Evolutionary conservation across 306 rosid species (phyloP).

Genomic region (Echinosophora koreensis): DNA sequence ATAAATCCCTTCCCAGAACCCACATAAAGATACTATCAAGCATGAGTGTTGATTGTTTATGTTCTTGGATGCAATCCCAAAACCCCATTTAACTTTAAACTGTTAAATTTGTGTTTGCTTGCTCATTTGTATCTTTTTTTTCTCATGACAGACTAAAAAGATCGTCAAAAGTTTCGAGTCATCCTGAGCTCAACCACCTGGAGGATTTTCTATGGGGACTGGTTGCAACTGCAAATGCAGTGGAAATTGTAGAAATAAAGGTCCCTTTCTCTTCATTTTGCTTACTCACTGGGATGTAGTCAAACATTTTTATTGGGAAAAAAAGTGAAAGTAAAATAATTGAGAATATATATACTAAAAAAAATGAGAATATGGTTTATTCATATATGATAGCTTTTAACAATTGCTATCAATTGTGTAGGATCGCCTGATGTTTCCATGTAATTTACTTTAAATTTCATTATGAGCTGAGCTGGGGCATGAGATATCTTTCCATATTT

Average conservation of each 20-base stretch:
- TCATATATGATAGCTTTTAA: slow-evolving; percentile 9
- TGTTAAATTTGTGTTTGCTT: slow-evolving; percentile 23
- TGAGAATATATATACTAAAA: background rate
- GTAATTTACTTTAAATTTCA: slow-evolving; percentile 29
- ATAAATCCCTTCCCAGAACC: background rate
- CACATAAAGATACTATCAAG: background rate
- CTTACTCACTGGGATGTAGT: slow-evolving; percentile 35
- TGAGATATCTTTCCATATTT: slow-evolving; percentile 26
- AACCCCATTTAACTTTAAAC: slow-evolving; percentile 1
- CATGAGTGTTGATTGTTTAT: slow-evolving; percentile 5
- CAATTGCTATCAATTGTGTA: background rate
- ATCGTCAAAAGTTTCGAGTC: slow-evolving; percentile 69
- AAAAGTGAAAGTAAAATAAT: slow-evolving; percentile 7
- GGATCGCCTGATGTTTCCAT: slow-evolving; percentile 35
- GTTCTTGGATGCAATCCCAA: slow-evolving; percentile 19
- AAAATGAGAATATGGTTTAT: background rate
- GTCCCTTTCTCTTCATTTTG: slow-evolving; percentile 40
- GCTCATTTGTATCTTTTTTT: slow-evolving; percentile 25
- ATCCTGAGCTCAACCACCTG: slow-evolving; percentile 51
- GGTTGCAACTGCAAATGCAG: slow-evolving; percentile 44
- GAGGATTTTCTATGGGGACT: slow-evolving; percentile 36
- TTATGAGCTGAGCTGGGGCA: background rate
- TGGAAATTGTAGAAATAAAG: slow-evolving; percentile 53
- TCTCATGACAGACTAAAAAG: slow-evolving; percentile 70
- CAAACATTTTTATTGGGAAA: background rate